Percentiles rank a stretch among this genome's conserved stretches.
These are phyloP conservation scores for Plenodomus tracheiphilus DNA, from an alignment of 2,329 filamentous ascomycete genomes.

Conservation along the genomic window DNA sequence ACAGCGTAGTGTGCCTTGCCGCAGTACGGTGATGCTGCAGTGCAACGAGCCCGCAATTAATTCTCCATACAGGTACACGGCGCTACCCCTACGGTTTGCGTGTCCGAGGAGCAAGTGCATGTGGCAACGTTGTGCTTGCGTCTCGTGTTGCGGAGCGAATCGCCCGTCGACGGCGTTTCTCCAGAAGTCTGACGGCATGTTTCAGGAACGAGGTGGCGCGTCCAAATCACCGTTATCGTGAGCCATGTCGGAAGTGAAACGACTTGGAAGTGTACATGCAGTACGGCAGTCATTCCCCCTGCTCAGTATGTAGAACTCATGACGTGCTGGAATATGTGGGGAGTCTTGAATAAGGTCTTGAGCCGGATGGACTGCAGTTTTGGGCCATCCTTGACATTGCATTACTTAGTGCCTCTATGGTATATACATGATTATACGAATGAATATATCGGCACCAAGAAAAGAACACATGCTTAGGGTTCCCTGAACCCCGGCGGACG, in stretches of 20 bases:
- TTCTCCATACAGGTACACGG: constrained; percentile 23
- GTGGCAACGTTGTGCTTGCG: neutral
- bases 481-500: no score
- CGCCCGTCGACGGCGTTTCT: neutral
- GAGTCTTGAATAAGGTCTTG: constrained; percentile 2
- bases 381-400: no score
- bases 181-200: neutral
- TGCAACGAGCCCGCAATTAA: constrained; percentile 10
- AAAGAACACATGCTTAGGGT: no score
- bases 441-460: no score
- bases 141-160: neutral
- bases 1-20: neutral
- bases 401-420: no score
- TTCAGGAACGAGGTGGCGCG: neutral
- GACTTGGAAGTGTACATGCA: no score
- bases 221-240: neutral
- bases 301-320: neutral
- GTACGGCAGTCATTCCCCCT: neutral
- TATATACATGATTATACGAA: no score
- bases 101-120: neutral
- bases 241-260: no score
- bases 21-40: constrained; percentile 4
- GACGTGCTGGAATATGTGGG: constrained; percentile 7
- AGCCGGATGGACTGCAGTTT: neutral
- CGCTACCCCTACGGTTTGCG: constrained; percentile 22